Evolutionary conservation across 805 yeast species (phyloP).

Genomic region (Saccharomyces kudriavzevii): DNA sequence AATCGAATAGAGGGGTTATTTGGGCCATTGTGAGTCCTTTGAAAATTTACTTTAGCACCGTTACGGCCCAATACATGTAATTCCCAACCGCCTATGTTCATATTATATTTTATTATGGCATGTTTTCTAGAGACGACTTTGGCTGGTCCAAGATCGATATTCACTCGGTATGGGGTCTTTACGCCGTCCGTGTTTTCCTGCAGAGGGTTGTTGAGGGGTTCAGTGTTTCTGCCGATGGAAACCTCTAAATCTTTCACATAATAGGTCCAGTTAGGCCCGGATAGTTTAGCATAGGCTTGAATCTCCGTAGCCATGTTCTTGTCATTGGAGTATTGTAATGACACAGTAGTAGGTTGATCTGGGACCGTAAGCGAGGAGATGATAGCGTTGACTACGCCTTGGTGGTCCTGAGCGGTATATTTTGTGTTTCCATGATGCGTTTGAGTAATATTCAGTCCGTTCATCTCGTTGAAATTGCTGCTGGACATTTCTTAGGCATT

Average conservation of each 20-base stretch:
- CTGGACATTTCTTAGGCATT: background rate
- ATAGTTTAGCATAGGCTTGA: conserved; percentile 96
- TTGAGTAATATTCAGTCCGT: background rate
- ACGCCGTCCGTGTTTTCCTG: background rate
- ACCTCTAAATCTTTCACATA: conserved; percentile 74
- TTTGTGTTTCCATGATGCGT: conserved; percentile 1
- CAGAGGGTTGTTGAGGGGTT: conserved; percentile 9
- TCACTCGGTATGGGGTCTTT: conserved; percentile 13
- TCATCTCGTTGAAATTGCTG: background rate
- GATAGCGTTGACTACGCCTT: conserved; percentile 65
- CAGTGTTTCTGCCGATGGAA: conserved; percentile 80
- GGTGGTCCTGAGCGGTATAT: conserved; percentile 23
- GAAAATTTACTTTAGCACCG: conserved; percentile 84
- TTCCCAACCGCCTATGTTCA: conserved; percentile 76
- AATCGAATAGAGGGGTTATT: conserved; percentile 45
- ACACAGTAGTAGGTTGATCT: conserved; percentile 66
- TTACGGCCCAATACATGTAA: conserved; percentile 77
- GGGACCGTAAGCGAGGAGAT: conserved; percentile 65
- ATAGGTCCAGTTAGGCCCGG: conserved; percentile 90
- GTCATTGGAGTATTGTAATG: conserved; percentile 65
- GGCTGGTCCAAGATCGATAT: conserved; percentile 93
- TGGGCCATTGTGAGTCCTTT: conserved; percentile 38
- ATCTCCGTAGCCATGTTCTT: conserved; percentile 59
- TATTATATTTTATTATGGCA: conserved; percentile 74
- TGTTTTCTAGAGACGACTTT: conserved; percentile 93